A percentile compares a stretch with the other conserved stretches of the same genome.
Evolutionary conservation across 2,329 filamentous ascomycete species (phyloP).

Genomic region (Diaporthe nobilis): DNA sequence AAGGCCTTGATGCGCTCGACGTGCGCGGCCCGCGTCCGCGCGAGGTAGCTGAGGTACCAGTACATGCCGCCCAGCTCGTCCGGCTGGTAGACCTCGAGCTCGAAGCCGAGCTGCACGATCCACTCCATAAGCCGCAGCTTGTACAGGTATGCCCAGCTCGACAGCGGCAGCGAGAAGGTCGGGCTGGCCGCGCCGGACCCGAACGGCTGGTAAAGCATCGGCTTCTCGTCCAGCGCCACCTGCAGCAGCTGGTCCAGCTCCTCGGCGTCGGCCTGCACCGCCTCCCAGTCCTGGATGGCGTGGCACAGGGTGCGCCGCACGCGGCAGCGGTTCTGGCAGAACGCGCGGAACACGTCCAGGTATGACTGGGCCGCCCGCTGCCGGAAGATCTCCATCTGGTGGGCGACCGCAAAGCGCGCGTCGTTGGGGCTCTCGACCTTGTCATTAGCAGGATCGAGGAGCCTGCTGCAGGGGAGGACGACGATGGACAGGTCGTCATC

Average conservation of each 20-base stretch:
- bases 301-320: slow-evolving; percentile 92
- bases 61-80: slow-evolving; percentile 93
- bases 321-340: slow-evolving; percentile 92
- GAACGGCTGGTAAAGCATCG: slow-evolving; percentile 63
- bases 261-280: slow-evolving; percentile 85
- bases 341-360: slow-evolving; percentile 84
- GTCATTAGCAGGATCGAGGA: slow-evolving; percentile 83
- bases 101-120: slow-evolving; percentile 93
- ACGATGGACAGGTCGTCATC: slow-evolving; percentile 86
- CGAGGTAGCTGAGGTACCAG: slow-evolving; percentile 85
- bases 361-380: slow-evolving; percentile 77
- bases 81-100: slow-evolving; percentile 88
- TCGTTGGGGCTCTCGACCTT: slow-evolving; percentile 81
- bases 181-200: slow-evolving; percentile 62
- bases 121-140: slow-evolving; percentile 91
- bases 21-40: slow-evolving; percentile 77
- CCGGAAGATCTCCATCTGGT: slow-evolving; percentile 79
- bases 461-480: slow-evolving; percentile 77
- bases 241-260: slow-evolving; percentile 80
- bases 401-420: slow-evolving; percentile 79
- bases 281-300: slow-evolving; percentile 85
- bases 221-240: slow-evolving; percentile 70
- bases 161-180: slow-evolving; percentile 79
- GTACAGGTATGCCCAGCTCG: slow-evolving; percentile 90
- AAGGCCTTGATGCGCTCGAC: slow-evolving; percentile 81